Evolutionary conservation across 176 grass and related monocot genomes (phyloP).

Genomic region (Oryza glumipatula): DNA sequence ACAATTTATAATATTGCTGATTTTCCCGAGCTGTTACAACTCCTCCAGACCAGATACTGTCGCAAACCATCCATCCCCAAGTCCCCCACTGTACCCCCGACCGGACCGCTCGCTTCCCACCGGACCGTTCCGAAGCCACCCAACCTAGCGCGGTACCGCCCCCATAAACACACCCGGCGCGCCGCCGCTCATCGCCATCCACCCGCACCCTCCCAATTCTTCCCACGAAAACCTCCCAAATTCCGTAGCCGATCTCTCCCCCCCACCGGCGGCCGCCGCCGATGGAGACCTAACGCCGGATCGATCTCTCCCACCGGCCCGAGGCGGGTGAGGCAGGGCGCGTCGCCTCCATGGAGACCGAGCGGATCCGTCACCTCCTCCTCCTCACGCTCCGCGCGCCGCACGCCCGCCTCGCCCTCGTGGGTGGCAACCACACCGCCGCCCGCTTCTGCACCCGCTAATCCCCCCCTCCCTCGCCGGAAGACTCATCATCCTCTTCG

Average conservation of each 20-base stretch:
- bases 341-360: conserved; percentile 54
- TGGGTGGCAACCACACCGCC: conserved; percentile 96
- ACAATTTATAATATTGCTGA: too few relatives aligned
- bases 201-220: background rate
- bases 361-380: conserved; percentile 65
- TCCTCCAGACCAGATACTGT: too few relatives aligned
- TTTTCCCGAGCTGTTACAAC: too few relatives aligned
- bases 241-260: conserved; percentile 1
- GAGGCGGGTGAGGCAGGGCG: background rate
- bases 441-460: conserved; percentile 92
- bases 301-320: background rate
- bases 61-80: too few relatives aligned
- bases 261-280: conserved; percentile 38
- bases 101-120: background rate
- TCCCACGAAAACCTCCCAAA: background rate
- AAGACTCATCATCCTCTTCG: conserved; percentile 17
- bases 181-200: conserved; percentile 17
- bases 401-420: conserved; percentile 74
- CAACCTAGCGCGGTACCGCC: background rate
- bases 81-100: background rate
- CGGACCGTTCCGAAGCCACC: conserved; percentile 19
- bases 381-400: conserved; percentile 60
- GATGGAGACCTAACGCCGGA: conserved; percentile 56
- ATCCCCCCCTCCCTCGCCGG: background rate
- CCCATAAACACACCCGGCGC: conserved; percentile 17